Evolutionary conservation across 352 stramenopile species (phyloP).

Genomic region (Globisporangium abappressorium): DNA sequence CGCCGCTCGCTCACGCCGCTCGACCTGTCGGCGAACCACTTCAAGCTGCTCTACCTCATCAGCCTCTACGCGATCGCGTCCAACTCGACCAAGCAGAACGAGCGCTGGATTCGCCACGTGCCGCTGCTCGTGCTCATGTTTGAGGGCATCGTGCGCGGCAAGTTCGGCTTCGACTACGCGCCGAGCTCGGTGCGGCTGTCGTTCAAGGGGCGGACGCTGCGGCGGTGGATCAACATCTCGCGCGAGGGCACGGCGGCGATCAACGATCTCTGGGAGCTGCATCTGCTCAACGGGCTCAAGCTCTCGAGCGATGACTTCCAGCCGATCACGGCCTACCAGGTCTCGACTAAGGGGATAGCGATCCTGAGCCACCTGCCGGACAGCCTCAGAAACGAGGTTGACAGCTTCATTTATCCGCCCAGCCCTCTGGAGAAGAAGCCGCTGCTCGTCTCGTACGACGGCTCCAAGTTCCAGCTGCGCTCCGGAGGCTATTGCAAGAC

Average conservation of each 20-base stretch:
- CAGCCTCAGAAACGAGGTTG: constrained; percentile 64
- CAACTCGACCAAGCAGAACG: constrained; percentile 87
- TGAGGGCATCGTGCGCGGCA: constrained; percentile 92
- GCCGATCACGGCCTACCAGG: constrained; percentile 95
- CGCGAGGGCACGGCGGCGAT: constrained; percentile 95
- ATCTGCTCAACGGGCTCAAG: constrained; percentile 93
- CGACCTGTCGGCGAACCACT: constrained; percentile 93
- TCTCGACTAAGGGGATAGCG: constrained; percentile 86
- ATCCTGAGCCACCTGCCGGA: constrained; percentile 83
- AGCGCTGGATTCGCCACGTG: constrained; percentile 95
- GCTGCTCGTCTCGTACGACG: constrained; percentile 55
- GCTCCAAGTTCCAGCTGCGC: constrained; percentile 72
- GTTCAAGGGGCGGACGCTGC: constrained; percentile 82
- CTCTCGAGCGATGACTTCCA: constrained; percentile 93
- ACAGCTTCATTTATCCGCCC: constrained; percentile 61
- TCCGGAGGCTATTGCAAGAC: constrained; percentile 84
- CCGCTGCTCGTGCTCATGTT: constrained; percentile 96
- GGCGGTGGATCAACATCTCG: constrained; percentile 92
- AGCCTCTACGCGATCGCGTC: constrained; percentile 92
- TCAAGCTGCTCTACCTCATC: constrained; percentile 95
- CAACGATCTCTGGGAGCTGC: constrained; percentile 92
- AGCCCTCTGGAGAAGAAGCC: constrained; percentile 40
- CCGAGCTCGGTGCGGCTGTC: constrained; percentile 93
- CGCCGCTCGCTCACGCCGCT: constrained; percentile 9
- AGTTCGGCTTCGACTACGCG: constrained; percentile 97